A percentile compares a stretch with the other conserved stretches of the same genome.
phyloP scores from a whole-genome alignment of 2,329 filamentous ascomycete species.

The Xylariaceae sp. region DNA sequence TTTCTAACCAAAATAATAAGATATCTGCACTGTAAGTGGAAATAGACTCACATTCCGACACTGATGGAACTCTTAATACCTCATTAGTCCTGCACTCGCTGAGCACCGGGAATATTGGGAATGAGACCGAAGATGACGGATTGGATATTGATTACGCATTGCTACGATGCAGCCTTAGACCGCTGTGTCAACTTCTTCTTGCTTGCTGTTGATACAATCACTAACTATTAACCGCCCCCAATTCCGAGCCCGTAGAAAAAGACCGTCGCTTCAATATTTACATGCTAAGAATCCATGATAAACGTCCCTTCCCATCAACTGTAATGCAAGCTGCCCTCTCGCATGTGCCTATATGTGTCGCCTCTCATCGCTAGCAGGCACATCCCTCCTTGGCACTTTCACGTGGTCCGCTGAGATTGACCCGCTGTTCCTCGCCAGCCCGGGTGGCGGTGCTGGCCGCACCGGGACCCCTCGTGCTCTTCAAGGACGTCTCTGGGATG shows the following conservation, averaged over 20 bases:
- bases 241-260: constrained; percentile 13
- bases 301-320: constrained; percentile 10
- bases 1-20: too few relatives aligned
- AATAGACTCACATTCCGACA: too few relatives aligned
- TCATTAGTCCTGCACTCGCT: too few relatives aligned
- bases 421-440: constrained; percentile 67
- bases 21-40: too few relatives aligned
- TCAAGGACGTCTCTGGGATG: constrained; percentile 94
- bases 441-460: constrained; percentile 58
- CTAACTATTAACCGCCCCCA: constrained; percentile 16
- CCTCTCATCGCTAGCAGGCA: constrained; percentile 62
- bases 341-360: too few relatives aligned
- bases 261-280: constrained; percentile 30
- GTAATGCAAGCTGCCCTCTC: too few relatives aligned
- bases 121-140: too few relatives aligned
- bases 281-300: constrained; percentile 23
- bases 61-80: too few relatives aligned
- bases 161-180: too few relatives aligned
- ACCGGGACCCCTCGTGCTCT: constrained; percentile 75
- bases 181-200: constrained; percentile 8
- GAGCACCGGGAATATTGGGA: too few relatives aligned
- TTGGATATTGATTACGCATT: too few relatives aligned
- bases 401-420: constrained; percentile 75
- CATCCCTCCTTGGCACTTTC: constrained; percentile 87
- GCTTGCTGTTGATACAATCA: constrained; percentile 22